Base-by-base conservation (phyloP, 169 alveolate species). In the Plasmodium sp. region DNA sequence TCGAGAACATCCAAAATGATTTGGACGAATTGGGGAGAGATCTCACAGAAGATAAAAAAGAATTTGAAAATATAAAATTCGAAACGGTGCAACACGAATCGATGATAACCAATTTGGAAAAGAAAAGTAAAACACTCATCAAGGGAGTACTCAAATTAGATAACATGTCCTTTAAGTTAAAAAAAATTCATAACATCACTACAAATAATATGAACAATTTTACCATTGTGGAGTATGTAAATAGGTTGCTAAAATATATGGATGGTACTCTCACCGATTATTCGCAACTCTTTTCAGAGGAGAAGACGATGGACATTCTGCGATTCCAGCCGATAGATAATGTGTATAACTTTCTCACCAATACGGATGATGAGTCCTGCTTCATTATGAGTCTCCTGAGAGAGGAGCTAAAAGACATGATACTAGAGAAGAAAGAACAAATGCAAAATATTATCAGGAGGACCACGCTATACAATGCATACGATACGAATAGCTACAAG, bases 61-160 rank as follows among this genome's bases (percentile, higher is more conserved):
- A 92, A 58, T 81, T 92, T 45, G 95, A 92, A 36, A 82, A 72
- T 58, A 92, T 92, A 1, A 92, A 92, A 92, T 92, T 92, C 75
- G 95, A 92, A 81, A 92, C 95, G 3, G 67, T 92, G 18, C 86
- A 92, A 56, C 86, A 92, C 72, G 95, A 92, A 73, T 71, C 84
- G 36, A 72, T 62, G 84, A 83, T 92, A 67, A 18, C 86, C 7
- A 22, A 77, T n/a, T 71, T 82, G n/a, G 95, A 92, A 75, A 82
- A 81, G 14, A 92, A 92, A 43, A 92, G 51, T 72, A 92, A 92
- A 83, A 81, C 9, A 27, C 84, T 81, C 33, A 92, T 92, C 31
- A 81, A 82, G 84, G 95, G 95, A 2, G 92, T 83, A 33, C 39
- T 92, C 27, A 75, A 92, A 92, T 71, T 92, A 58, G 95, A 92